These are phyloP conservation scores for Pholiota molesta DNA, from an alignment of 768 basidiomycete genomes.

Conservation along the genomic window DNA sequence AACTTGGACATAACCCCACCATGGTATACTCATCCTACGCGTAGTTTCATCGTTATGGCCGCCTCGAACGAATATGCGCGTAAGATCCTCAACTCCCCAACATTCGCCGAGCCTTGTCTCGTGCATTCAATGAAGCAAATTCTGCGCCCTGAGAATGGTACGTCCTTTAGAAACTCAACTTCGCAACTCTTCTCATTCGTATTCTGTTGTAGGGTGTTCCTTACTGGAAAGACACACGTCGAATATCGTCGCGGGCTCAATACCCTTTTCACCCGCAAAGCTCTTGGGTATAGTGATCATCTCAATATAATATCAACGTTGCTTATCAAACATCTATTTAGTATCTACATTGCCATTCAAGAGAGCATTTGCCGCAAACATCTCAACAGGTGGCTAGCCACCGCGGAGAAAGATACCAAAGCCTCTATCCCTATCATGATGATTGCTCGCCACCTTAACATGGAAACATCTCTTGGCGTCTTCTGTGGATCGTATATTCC, in stretches of 20 bases:
- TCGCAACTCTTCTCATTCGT: slow-evolving; percentile 6
- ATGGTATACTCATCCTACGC: slow-evolving; percentile 7
- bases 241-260: slow-evolving; percentile 94
- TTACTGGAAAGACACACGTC: slow-evolving; percentile 90
- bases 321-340: slow-evolving; percentile 28
- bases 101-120: slow-evolving; percentile 90
- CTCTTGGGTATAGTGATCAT: slow-evolving; percentile 67
- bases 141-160: slow-evolving; percentile 88
- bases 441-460: slow-evolving; percentile 91
- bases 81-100: slow-evolving; percentile 95
- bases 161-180: slow-evolving; percentile 13
- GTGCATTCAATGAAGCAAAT: slow-evolving; percentile 90
- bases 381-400: slow-evolving; percentile 71
- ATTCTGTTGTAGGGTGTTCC: slow-evolving; percentile 78
- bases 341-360: slow-evolving; percentile 84
- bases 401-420: slow-evolving; percentile 46
- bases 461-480: slow-evolving; percentile 95
- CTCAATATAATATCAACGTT: background rate
- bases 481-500: slow-evolving; percentile 94
- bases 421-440: slow-evolving; percentile 76
- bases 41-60: slow-evolving; percentile 98
- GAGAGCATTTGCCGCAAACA: slow-evolving; percentile 81
- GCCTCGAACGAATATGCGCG: slow-evolving; percentile 91
- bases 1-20: background rate
- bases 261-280: slow-evolving; percentile 90